These are phyloP conservation scores for Wickerhamiella dianesei DNA, from an alignment of 805 yeast genomes.

Conservation along the genomic window DNA sequence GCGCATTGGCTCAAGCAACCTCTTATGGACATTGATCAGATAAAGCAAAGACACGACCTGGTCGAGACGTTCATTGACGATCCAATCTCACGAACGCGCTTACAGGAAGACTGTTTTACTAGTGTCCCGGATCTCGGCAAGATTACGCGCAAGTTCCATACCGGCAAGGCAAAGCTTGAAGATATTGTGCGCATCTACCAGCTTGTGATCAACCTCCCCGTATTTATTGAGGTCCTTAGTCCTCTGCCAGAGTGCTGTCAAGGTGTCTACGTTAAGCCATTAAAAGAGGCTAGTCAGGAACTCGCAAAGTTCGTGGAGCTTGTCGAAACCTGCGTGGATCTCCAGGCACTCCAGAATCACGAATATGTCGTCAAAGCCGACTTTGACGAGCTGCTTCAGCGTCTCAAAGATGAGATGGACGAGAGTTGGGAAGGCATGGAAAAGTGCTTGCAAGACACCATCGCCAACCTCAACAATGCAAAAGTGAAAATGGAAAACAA, in stretches of 20 bases:
- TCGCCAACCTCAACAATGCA: slow-evolving; percentile 68
- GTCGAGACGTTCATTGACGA: slow-evolving; percentile 57
- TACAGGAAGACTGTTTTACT: slow-evolving; percentile 50
- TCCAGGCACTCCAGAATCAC: slow-evolving; percentile 65
- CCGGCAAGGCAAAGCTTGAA: slow-evolving; percentile 51
- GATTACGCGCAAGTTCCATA: slow-evolving; percentile 51
- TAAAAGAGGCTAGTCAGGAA: slow-evolving; percentile 36
- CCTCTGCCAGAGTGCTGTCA: slow-evolving; percentile 25
- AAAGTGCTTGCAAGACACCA: slow-evolving; percentile 47
- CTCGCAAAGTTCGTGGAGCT: slow-evolving; percentile 63
- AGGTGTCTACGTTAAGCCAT: slow-evolving; percentile 44
- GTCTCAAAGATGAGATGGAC: slow-evolving; percentile 41
- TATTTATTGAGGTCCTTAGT: slow-evolving; percentile 40
- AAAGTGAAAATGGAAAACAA: slow-evolving; percentile 83
- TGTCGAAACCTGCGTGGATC: slow-evolving; percentile 84
- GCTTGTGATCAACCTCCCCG: slow-evolving; percentile 58
- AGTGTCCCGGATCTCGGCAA: slow-evolving; percentile 75
- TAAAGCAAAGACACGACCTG: slow-evolving; percentile 53
- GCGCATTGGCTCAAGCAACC: slow-evolving; percentile 98
- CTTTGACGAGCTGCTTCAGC: slow-evolving; percentile 63
- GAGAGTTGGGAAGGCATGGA: slow-evolving; percentile 45
- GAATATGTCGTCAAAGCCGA: slow-evolving; percentile 82
- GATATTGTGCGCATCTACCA: slow-evolving; percentile 86
- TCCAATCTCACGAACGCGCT: slow-evolving; percentile 45
- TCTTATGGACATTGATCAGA: slow-evolving; percentile 46